Percentiles rank a stretch among this genome's conserved stretches.
Conservation (phyloP, 176 grass and related monocot genomes). For the Tuctoria greenei region DNA sequence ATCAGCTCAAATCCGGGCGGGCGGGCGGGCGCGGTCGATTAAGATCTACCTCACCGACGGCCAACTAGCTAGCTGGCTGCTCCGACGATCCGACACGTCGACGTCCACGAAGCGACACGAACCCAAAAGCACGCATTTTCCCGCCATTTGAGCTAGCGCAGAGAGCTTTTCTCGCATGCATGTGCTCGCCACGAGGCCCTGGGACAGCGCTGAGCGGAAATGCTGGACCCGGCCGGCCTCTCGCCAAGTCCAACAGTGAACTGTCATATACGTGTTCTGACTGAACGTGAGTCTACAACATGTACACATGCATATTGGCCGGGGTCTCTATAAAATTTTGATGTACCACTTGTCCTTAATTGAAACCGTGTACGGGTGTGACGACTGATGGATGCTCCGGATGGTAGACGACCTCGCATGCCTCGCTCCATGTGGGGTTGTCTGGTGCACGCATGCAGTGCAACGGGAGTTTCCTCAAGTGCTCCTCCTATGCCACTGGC, state of each 20-base stretch:
- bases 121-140: neutral
- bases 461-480: neutral
- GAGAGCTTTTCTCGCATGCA: neutral
- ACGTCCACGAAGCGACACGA: neutral
- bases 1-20: neutral
- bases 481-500: too few species aligned
- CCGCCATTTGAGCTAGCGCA: neutral
- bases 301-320: too few species aligned
- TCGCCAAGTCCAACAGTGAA: too few species aligned
- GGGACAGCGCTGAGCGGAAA: constrained; percentile 5
- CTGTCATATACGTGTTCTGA: too few species aligned
- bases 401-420: neutral
- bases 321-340: too few species aligned
- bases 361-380: neutral
- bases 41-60: neutral
- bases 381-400: neutral
- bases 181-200: constrained; percentile 22
- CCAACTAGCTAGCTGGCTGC: neutral
- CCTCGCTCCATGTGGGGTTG: neutral
- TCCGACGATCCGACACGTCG: too few species aligned
- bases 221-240: constrained; percentile 14
- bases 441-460: neutral
- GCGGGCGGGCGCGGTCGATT: neutral
- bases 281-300: too few species aligned
- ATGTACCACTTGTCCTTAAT: too few species aligned